phyloP scores from a whole-genome alignment of 2,329 filamentous ascomycete genomes.

The Aspergillus caelatus region DNA sequence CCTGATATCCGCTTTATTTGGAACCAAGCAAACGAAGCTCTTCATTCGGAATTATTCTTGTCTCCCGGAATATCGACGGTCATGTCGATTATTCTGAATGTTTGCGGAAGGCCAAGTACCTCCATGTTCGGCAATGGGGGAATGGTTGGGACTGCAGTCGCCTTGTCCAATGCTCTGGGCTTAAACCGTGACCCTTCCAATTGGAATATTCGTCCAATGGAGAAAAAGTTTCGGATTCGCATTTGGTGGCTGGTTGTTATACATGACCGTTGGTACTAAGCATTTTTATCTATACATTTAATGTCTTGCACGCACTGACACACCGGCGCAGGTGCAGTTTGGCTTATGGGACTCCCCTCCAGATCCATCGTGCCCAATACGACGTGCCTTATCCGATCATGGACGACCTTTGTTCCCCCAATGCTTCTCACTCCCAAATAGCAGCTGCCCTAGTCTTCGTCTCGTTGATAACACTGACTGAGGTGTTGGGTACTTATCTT shows the following conservation, averaged over 20 bases:
- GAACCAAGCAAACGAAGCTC: slow-evolving; percentile 59
- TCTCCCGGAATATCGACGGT: slow-evolving; percentile 59
- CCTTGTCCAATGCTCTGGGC: slow-evolving; percentile 58
- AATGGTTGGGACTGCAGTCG: slow-evolving; percentile 54
- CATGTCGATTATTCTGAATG: slow-evolving; percentile 56
- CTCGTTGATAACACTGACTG: slow-evolving; percentile 50
- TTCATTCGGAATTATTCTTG: slow-evolving; percentile 58
- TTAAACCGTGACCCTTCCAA: slow-evolving; percentile 56
- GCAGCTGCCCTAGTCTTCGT: slow-evolving; percentile 47
- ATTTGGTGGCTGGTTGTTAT: slow-evolving; percentile 62
- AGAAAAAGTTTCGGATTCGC: slow-evolving; percentile 56
- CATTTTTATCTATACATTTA: background rate
- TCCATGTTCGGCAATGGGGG: slow-evolving; percentile 59
- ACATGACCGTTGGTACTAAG: slow-evolving; percentile 57
- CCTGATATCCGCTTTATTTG: slow-evolving; percentile 60
- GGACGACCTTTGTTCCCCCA: slow-evolving; percentile 34
- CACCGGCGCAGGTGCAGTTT: slow-evolving; percentile 49
- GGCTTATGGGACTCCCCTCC: slow-evolving; percentile 57
- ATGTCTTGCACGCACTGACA: background rate
- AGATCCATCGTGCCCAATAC: slow-evolving; percentile 49
- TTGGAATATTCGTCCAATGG: slow-evolving; percentile 56
- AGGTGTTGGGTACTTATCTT: slow-evolving; percentile 43
- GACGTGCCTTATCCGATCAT: slow-evolving; percentile 52
- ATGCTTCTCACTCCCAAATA: slow-evolving; percentile 18
- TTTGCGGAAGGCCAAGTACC: slow-evolving; percentile 58